These are phyloP conservation scores for Mycena polygramma DNA, from an alignment of 768 basidiomycete species.

Conservation along the genomic window DNA sequence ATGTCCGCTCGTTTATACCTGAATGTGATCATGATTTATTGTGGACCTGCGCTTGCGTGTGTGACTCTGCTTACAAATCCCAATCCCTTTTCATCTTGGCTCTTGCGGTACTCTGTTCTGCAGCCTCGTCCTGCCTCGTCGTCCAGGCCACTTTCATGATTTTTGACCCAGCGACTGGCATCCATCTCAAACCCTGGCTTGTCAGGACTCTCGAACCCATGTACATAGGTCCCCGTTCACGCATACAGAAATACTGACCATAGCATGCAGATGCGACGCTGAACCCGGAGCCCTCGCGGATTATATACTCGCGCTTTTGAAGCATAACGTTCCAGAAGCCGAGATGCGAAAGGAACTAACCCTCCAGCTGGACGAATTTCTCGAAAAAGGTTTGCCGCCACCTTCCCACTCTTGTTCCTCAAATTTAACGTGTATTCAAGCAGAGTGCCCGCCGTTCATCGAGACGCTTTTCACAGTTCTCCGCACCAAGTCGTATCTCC, in stretches of 20 bases:
- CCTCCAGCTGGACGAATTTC: slow-evolving; percentile 89
- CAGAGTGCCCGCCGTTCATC: slow-evolving; percentile 83
- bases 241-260: slow-evolving; percentile 40
- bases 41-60: neutral
- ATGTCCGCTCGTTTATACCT: slow-evolving; percentile 31
- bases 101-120: neutral
- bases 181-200: slow-evolving; percentile 89
- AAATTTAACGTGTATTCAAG: slow-evolving; percentile 29
- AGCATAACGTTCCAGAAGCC: slow-evolving; percentile 86
- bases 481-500: slow-evolving; percentile 87
- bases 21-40: slow-evolving; percentile 22
- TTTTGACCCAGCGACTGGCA: slow-evolving; percentile 72
- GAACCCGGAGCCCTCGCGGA: slow-evolving; percentile 94
- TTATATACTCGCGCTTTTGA: slow-evolving; percentile 93
- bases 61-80: slow-evolving; percentile 13
- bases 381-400: slow-evolving; percentile 81
- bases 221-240: slow-evolving; percentile 57
- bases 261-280: slow-evolving; percentile 85
- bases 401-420: slow-evolving; percentile 20
- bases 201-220: slow-evolving; percentile 91
- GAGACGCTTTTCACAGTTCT: slow-evolving; percentile 89
- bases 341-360: slow-evolving; percentile 87
- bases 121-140: slow-evolving; percentile 11
- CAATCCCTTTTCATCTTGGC: slow-evolving; percentile 10
- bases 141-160: slow-evolving; percentile 60